These are phyloP conservation scores for Avena atlantica DNA, from an alignment of 176 grass and related monocot genomes.

Conservation along the genomic window DNA sequence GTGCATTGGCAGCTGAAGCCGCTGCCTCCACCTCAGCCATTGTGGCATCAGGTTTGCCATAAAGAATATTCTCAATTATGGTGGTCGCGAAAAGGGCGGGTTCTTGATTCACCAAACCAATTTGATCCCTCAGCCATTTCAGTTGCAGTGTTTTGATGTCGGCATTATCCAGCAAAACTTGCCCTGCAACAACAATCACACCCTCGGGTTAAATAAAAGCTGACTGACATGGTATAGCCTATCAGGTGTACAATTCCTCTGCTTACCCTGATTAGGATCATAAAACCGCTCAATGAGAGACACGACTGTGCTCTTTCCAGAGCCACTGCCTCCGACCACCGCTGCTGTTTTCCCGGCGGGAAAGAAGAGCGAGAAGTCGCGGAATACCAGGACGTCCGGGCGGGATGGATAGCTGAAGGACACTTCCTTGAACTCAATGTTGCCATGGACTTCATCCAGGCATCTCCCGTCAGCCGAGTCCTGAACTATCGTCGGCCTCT, in stretches of 20 bases:
- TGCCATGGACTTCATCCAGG: slow-evolving; percentile 78
- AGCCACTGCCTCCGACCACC: slow-evolving; percentile 81
- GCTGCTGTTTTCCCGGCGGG: slow-evolving; percentile 76
- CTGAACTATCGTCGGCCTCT: slow-evolving; percentile 78
- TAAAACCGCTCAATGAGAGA: slow-evolving; percentile 87
- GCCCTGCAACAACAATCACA: slow-evolving; percentile 52
- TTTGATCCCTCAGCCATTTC: slow-evolving; percentile 87
- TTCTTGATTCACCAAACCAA: slow-evolving; percentile 91
- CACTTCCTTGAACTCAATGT: slow-evolving; percentile 90
- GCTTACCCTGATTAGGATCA: slow-evolving; percentile 85
- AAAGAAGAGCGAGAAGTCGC: slow-evolving; percentile 93
- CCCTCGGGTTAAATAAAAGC: background rate
- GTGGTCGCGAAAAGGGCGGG: slow-evolving; percentile 83
- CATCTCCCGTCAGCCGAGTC: slow-evolving; percentile 64
- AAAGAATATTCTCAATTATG: slow-evolving; percentile 85
- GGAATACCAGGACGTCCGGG: slow-evolving; percentile 78
- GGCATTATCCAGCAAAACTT: slow-evolving; percentile 75
- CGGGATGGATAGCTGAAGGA: slow-evolving; percentile 83
- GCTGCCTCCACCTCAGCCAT: slow-evolving; percentile 77
- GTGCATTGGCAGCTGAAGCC: slow-evolving; percentile 78
- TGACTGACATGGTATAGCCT: background rate
- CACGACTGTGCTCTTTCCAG: slow-evolving; percentile 87
- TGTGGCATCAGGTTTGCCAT: slow-evolving; percentile 77
- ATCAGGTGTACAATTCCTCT: background rate
- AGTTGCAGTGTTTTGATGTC: slow-evolving; percentile 79